A percentile compares a stretch with the other conserved stretches of the same genome.
Conservation (phyloP, 441 rosid species). For the Corymbia calophylla region DNA sequence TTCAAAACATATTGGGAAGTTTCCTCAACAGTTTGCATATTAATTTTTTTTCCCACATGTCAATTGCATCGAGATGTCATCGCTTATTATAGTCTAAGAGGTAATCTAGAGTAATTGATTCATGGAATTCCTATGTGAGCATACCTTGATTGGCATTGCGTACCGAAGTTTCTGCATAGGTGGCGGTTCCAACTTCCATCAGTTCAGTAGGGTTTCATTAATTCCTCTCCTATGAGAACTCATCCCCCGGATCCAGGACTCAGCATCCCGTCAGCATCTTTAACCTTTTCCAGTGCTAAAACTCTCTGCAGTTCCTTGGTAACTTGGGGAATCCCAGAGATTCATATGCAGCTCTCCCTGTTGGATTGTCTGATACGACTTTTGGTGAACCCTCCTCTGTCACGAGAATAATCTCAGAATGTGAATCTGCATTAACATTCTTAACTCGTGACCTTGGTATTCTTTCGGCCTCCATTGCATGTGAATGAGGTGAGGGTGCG, state of each 20-base stretch:
- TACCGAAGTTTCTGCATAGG: neutral
- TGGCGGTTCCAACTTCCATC: neutral
- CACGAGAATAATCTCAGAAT: conserved; percentile 79
- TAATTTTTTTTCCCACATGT: neutral
- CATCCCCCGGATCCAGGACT: neutral
- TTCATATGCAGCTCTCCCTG: conserved; percentile 85
- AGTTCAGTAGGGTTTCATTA: neutral
- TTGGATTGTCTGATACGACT: conserved; percentile 75
- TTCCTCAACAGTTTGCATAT: neutral
- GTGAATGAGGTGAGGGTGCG: conserved; percentile 49
- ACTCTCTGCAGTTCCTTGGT: conserved; percentile 65
- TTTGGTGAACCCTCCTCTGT: conserved; percentile 86
- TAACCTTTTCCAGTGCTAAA: neutral
- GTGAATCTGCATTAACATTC: conserved; percentile 85
- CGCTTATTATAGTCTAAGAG: neutral
- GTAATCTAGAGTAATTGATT: neutral
- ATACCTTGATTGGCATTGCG: neutral
- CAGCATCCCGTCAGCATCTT: neutral
- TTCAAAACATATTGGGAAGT: too few species aligned
- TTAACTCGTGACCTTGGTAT: conserved; percentile 83
- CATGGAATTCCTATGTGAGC: neutral
- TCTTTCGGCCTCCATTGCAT: conserved; percentile 81
- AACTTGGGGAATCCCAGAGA: conserved; percentile 94
- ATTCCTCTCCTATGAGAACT: neutral
- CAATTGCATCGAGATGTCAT: neutral